Percentiles rank a stretch among this genome's conserved stretches.
Evolutionary conservation across 75 land plant species (phyloP).

Genomic region (Adiantum capillusveneris): DNA sequence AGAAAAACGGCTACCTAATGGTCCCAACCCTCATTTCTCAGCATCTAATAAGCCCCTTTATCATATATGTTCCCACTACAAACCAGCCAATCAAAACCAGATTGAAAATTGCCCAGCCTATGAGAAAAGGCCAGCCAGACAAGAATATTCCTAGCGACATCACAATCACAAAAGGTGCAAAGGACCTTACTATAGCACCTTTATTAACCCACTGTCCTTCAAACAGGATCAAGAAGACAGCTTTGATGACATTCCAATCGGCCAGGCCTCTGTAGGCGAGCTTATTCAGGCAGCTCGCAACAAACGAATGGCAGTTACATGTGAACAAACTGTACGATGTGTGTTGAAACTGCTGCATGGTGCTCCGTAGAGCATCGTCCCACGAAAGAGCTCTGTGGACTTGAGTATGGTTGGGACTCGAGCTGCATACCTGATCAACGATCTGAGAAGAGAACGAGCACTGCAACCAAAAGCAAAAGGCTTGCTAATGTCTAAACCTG

Average conservation of each 20-base stretch:
- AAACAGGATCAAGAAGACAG: conserved; percentile 46
- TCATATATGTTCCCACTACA: conserved; percentile 54
- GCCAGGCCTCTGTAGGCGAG: conserved; percentile 35
- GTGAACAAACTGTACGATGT: conserved; percentile 76
- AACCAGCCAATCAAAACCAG: conserved; percentile 68
- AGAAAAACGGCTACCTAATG: too few relatives aligned
- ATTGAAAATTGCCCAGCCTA: conserved; percentile 46
- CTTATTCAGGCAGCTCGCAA: conserved; percentile 70
- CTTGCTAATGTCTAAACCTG: too few relatives aligned
- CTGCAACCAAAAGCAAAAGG: conserved; percentile 26
- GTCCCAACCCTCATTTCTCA: too few relatives aligned
- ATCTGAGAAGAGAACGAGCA: conserved; percentile 55
- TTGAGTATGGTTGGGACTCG: conserved; percentile 19
- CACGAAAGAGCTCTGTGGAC: conserved; percentile 44
- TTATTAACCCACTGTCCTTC: conserved; percentile 64
- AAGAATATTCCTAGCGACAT: conserved; percentile 44
- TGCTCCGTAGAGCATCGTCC: conserved; percentile 63
- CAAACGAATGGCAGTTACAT: conserved; percentile 94
- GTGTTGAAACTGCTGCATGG: conserved; percentile 58
- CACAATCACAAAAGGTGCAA: conserved; percentile 54
- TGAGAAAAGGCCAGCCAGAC: conserved; percentile 55
- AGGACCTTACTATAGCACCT: conserved; percentile 38
- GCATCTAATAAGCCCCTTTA: conserved; percentile 33
- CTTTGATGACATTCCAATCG: conserved; percentile 70
- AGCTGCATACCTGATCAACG: conserved; percentile 34